A percentile compares a stretch with the other conserved stretches of the same genome.
Evolutionary conservation across 345 rosid genomes (phyloP).

Genomic region (Ceriops zippeliana): DNA sequence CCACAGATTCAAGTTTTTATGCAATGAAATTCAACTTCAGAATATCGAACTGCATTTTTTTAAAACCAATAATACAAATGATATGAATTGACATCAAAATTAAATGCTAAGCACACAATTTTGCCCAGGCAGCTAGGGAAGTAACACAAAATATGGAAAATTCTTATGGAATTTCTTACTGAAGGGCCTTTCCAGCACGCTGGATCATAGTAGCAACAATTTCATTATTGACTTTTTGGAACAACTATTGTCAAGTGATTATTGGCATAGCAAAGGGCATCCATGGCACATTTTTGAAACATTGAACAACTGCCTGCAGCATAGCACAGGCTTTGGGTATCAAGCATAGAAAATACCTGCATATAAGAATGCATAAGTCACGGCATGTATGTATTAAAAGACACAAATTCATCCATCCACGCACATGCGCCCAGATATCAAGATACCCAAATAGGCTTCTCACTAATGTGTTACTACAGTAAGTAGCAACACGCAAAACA

Average conservation of each 20-base stretch:
- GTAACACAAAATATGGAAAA: not conserved
- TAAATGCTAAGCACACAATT: slow-evolving; percentile 2
- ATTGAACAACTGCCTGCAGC: slow-evolving; percentile 71
- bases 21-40: not conserved
- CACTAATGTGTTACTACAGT: no score
- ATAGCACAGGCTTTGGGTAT: slow-evolving; percentile 72
- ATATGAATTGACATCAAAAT: no score
- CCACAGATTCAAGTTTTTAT: not conserved
- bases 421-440: no score
- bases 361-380: not conserved
- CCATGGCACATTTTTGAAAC: slow-evolving; percentile 84
- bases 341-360: slow-evolving; percentile 86
- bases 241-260: slow-evolving; percentile 70
- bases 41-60: not conserved
- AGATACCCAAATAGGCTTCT: no score
- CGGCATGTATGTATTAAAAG: no score
- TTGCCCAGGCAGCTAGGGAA: not conserved
- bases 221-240: slow-evolving; percentile 57
- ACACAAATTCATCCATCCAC: no score
- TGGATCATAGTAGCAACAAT: slow-evolving; percentile 80
- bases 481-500: no score
- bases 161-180: slow-evolving; percentile 32
- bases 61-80: no score
- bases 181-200: slow-evolving; percentile 71
- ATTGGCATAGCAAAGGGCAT: slow-evolving; percentile 64